These are phyloP conservation scores for Venturia asperata DNA, from an alignment of 2,329 filamentous ascomycete genomes.

Conservation along the genomic window DNA sequence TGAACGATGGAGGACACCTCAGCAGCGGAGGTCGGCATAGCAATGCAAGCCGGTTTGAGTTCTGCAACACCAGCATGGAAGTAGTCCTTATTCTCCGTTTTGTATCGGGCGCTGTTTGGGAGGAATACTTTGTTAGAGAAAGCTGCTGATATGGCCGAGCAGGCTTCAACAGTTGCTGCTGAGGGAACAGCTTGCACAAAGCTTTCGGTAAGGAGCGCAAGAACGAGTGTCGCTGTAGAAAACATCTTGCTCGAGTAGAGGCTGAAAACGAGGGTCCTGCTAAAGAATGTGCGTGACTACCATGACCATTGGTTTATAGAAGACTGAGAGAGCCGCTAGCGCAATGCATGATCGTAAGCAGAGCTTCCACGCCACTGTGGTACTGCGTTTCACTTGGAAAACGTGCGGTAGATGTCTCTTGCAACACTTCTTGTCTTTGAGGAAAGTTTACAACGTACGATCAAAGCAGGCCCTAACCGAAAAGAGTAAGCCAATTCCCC, in stretches of 20 bases:
- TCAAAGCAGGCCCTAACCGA: too few species aligned
- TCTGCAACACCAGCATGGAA: constrained; percentile 30
- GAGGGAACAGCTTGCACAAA: neutral
- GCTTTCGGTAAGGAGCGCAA: neutral
- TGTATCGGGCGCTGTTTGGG: neutral
- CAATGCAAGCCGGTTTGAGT: constrained; percentile 32
- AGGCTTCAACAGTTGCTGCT: constrained; percentile 7
- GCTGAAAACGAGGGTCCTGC: neutral
- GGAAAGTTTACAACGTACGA: too few species aligned
- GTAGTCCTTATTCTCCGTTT: constrained; percentile 23
- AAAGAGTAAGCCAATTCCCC: too few species aligned
- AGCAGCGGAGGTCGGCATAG: constrained; percentile 30
- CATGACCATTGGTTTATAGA: too few species aligned
- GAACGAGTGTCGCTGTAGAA: neutral
- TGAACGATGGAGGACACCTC: constrained; percentile 31
- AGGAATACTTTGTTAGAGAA: constrained; percentile 5
- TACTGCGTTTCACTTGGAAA: too few species aligned
- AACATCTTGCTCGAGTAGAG: neutral
- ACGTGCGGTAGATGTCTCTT: too few species aligned
- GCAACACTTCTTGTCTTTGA: too few species aligned
- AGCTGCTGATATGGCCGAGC: constrained; percentile 10
- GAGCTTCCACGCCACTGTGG: too few species aligned
- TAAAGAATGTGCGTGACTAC: too few species aligned
- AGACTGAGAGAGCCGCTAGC: too few species aligned
- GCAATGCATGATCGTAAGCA: too few species aligned